Percentiles rank a stretch among this genome's conserved stretches.
These are phyloP conservation scores for Vaccinium macrocarpon DNA, from an alignment of 148 eudicot species.

Conservation along the genomic window DNA sequence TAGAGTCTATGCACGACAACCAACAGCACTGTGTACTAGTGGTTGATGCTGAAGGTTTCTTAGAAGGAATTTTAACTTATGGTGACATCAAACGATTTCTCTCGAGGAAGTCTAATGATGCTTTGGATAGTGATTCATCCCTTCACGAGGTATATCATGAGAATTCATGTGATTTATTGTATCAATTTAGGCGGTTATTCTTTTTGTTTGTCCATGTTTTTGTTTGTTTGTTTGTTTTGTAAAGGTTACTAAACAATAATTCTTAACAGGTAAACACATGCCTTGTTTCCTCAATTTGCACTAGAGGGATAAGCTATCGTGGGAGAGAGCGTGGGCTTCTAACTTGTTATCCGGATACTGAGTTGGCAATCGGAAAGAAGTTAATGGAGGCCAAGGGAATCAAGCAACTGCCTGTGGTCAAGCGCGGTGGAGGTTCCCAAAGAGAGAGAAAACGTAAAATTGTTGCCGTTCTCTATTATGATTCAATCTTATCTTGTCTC, in stretches of 20 bases:
- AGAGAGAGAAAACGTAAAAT: constrained; percentile 64
- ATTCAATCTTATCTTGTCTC: constrained; percentile 51
- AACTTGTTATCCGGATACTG: constrained; percentile 90
- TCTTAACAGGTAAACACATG: constrained; percentile 52
- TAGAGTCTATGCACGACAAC: constrained; percentile 58
- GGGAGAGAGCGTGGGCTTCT: constrained; percentile 77
- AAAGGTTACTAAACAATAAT: not conserved
- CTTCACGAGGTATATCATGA: constrained; percentile 56
- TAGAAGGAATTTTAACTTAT: constrained; percentile 84
- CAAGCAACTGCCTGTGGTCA: constrained; percentile 88
- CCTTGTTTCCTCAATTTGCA: constrained; percentile 67
- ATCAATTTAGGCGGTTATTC: constrained; percentile 1
- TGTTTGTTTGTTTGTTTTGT: not conserved
- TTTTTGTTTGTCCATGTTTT: not conserved
- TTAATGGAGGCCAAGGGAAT: constrained; percentile 93
- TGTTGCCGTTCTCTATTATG: constrained; percentile 72
- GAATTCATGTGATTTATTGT: constrained; percentile 7
- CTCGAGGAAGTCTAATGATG: constrained; percentile 41
- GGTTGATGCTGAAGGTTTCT: constrained; percentile 66
- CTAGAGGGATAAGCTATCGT: constrained; percentile 70
- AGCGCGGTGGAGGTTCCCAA: constrained; percentile 54
- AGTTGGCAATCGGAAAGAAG: constrained; percentile 77
- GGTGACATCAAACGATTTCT: constrained; percentile 72
- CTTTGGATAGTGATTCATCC: constrained; percentile 37
- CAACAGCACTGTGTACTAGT: constrained; percentile 69